Conservation (phyloP, 176 grass and related monocot genomes). For the Carex parvula region DNA sequence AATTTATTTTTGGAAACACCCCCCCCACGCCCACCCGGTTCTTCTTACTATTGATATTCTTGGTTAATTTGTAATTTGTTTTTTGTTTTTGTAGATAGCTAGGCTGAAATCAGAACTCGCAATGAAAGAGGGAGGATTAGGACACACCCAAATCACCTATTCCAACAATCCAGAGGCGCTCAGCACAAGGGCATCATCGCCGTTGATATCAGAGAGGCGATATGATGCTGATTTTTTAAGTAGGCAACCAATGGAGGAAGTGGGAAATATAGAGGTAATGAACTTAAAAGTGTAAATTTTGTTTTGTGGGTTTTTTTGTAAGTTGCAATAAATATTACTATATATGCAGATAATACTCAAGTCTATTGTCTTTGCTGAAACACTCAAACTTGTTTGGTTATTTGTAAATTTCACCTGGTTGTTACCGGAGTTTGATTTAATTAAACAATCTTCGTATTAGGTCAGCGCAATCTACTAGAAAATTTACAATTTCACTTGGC, state of each 20-base stretch:
- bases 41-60: conserved; percentile 26
- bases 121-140: conserved; percentile 62
- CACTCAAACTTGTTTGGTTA: neutral
- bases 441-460: neutral
- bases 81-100: conserved; percentile 49
- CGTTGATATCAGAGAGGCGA: conserved; percentile 44
- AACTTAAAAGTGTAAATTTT: neutral
- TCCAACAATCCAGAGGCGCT: conserved; percentile 43
- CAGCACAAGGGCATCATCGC: conserved; percentile 49
- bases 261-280: conserved; percentile 96
- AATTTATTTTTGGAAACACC: neutral
- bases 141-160: conserved; percentile 41
- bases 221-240: conserved; percentile 57
- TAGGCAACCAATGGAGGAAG: conserved; percentile 86
- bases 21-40: neutral
- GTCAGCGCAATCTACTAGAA: neutral
- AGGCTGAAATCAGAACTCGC: conserved; percentile 74
- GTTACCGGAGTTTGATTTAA: neutral
- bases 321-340: neutral
- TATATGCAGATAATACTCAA: neutral
- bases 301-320: neutral
- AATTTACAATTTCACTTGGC: neutral
- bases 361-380: neutral
- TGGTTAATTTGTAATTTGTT: conserved; percentile 8
- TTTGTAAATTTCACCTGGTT: neutral